Percentiles rank a stretch among this genome's conserved stretches.
Evolutionary conservation across 78 protist genomes (phyloP).

Genomic region (Protostelium mycophagum): DNA sequence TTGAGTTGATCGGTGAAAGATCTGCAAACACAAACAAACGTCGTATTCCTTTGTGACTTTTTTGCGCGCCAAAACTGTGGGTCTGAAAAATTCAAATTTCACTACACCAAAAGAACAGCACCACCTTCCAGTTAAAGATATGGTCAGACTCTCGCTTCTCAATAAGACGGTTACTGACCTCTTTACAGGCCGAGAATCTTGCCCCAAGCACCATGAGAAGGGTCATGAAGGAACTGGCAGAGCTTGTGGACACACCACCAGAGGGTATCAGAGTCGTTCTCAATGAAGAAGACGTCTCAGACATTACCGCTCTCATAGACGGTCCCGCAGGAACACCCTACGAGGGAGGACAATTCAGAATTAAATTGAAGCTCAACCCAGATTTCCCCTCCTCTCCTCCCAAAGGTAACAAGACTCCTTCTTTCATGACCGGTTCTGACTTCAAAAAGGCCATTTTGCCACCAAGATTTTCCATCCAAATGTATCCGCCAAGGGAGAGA

Average conservation of each 20-base stretch:
- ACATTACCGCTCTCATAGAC: conserved; percentile 70
- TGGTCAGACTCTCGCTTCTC: too few species aligned
- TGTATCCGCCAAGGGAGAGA: conserved; percentile 92
- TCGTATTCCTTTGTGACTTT: not conserved
- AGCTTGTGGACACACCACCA: conserved; percentile 16
- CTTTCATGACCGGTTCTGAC: not conserved
- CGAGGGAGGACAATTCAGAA: conserved; percentile 88
- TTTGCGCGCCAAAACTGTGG: not conserved
- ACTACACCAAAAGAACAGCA: not conserved
- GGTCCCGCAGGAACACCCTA: conserved; percentile 98
- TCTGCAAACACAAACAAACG: not conserved
- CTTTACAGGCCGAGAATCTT: conserved; percentile 60
- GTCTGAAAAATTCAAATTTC: not conserved
- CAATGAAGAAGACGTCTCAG: conserved; percentile 76
- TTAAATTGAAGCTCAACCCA: conserved; percentile 65
- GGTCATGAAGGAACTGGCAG: conserved; percentile 66
- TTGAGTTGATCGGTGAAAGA: not conserved
- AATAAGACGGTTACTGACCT: too few species aligned
- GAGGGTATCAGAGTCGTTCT: conserved; percentile 71
- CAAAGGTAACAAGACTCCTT: conserved; percentile 86
- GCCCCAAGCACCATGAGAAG: conserved; percentile 61
- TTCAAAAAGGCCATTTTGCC: conserved; percentile 66
- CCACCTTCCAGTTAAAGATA: too few species aligned
- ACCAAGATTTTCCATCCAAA: conserved; percentile 98
- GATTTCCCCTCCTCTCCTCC: conserved; percentile 95